These are phyloP conservation scores for Chrysoporthe austroafricana DNA, from an alignment of 2,329 filamentous ascomycete species.

Conservation along the genomic window DNA sequence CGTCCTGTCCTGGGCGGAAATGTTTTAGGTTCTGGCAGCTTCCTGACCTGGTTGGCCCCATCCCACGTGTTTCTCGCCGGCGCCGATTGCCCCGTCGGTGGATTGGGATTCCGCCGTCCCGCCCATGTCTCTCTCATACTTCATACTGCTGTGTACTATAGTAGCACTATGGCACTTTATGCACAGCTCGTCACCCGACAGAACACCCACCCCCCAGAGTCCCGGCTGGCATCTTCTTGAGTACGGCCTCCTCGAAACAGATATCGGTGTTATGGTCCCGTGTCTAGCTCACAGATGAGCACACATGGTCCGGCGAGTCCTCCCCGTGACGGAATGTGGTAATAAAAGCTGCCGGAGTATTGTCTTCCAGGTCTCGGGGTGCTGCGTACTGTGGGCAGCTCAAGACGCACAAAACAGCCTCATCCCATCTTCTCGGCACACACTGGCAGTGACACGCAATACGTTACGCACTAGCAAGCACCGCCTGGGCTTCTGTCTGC, in stretches of 20 bases:
- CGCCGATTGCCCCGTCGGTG: not conserved
- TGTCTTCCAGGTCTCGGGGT: not conserved
- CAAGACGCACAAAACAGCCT: not conserved
- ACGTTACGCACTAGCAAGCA: conserved; percentile 16
- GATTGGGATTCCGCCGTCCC: not conserved
- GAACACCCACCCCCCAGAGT: too few species aligned
- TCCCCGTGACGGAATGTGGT: too few species aligned
- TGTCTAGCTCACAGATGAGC: not conserved
- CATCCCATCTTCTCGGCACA: conserved; percentile 19
- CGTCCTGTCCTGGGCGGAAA: conserved; percentile 2
- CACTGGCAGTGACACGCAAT: conserved; percentile 20
- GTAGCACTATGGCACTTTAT: not conserved
- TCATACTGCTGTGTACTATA: not conserved
- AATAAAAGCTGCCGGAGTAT: not conserved
- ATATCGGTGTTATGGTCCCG: not conserved
- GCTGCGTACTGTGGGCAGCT: not conserved
- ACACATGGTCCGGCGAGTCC: too few species aligned
- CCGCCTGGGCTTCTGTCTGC: not conserved
- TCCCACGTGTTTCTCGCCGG: conserved; percentile 6
- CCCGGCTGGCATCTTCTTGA: too few species aligned
- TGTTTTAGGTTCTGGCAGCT: conserved; percentile 23
- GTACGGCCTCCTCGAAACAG: not conserved
- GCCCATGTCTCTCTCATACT: not conserved
- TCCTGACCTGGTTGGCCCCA: conserved; percentile 14
- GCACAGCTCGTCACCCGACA: not conserved